A percentile compares a stretch with the other conserved stretches of the same genome.
These are phyloP conservation scores for Trichoderma sp. DNA, from an alignment of 2,329 filamentous ascomycete genomes.

Conservation along the genomic window DNA sequence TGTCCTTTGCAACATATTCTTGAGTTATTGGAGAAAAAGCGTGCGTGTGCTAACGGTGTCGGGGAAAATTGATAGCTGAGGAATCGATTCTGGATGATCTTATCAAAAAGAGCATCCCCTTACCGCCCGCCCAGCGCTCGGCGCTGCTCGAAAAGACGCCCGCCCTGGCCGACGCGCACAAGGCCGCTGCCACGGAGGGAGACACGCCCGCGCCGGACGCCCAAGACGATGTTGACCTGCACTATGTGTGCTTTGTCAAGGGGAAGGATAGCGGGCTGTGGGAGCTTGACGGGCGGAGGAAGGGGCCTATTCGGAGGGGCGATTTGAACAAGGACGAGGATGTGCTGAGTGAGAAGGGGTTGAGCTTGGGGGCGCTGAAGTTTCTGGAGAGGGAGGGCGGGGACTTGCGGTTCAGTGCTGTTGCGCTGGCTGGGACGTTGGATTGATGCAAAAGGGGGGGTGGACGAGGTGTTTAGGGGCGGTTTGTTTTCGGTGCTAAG, in stretches of 20 bases:
- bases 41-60: no score
- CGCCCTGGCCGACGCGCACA: constrained; percentile 76
- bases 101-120: constrained; percentile 68
- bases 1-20: no score
- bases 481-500: neutral
- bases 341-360: constrained; percentile 72
- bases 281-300: constrained; percentile 63
- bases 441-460: constrained; percentile 43
- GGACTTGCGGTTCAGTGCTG: constrained; percentile 62
- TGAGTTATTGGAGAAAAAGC: no score
- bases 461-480: neutral
- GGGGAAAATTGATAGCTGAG: constrained; percentile 26
- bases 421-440: constrained; percentile 56
- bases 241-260: constrained; percentile 95
- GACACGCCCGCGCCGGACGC: constrained; percentile 79
- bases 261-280: constrained; percentile 62
- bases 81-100: constrained; percentile 65
- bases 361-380: constrained; percentile 66
- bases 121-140: constrained; percentile 68
- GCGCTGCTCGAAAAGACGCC: constrained; percentile 75
- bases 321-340: constrained; percentile 63
- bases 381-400: constrained; percentile 59
- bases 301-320: constrained; percentile 60
- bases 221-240: constrained; percentile 82
- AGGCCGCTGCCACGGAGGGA: constrained; percentile 72